These are phyloP conservation scores for Proliferodiscus dingleyae DNA, from an alignment of 2,329 filamentous ascomycete species.

Conservation along the genomic window DNA sequence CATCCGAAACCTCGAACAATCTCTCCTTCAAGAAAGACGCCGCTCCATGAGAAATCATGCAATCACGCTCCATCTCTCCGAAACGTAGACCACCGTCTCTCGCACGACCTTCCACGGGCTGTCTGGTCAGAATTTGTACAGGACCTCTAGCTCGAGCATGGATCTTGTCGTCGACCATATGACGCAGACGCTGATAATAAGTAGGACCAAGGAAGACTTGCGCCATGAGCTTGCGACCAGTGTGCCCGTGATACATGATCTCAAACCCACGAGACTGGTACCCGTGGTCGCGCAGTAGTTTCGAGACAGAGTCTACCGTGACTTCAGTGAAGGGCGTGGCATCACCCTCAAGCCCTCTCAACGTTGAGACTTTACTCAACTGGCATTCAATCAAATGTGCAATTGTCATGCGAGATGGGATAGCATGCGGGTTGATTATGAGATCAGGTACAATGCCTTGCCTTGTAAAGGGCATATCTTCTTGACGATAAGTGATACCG, in stretches of 20 bases:
- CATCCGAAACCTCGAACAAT: constrained; percentile 94
- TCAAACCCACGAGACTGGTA: constrained; percentile 98
- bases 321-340: constrained; percentile 97
- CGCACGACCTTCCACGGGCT: constrained; percentile 97
- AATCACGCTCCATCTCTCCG: constrained; percentile 99
- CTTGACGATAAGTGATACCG: constrained; percentile 94
- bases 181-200: constrained; percentile 96
- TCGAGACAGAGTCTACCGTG: constrained; percentile 89
- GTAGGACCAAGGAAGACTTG: constrained; percentile 97
- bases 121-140: constrained; percentile 92
- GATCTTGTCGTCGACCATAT: constrained; percentile 99
- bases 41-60: constrained; percentile 99
- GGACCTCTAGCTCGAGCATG: constrained; percentile 97
- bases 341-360: constrained; percentile 93
- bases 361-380: constrained; percentile 88
- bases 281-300: constrained; percentile 78
- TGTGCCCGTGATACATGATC: constrained; percentile 98
- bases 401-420: constrained; percentile 99
- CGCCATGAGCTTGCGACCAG: constrained; percentile 84
- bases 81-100: constrained; percentile 97
- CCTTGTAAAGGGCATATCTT: constrained; percentile 96
- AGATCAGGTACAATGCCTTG: constrained; percentile 91
- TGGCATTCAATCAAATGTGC: constrained; percentile 99
- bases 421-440: constrained; percentile 99
- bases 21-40: constrained; percentile 96